Evolutionary conservation across 169 alveolate genomes (phyloP).

Genomic region (Theileria parva): DNA sequence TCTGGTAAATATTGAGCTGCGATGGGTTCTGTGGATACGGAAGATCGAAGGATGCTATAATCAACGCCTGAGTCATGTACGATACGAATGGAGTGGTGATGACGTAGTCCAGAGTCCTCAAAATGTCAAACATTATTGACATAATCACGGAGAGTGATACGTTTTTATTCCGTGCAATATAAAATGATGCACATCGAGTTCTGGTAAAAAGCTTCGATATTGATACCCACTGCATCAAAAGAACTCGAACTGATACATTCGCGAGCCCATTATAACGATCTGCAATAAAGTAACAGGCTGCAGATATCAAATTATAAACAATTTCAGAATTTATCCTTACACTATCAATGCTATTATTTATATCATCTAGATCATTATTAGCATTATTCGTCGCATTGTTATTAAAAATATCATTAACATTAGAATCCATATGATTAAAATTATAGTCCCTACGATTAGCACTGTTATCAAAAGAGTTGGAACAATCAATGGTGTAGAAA

Average conservation of each 20-base stretch:
- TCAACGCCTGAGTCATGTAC: conserved; percentile 54
- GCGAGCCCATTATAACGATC: conserved; percentile 61
- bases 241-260: conserved; percentile 39
- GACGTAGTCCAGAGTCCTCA: conserved; percentile 52
- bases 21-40: conserved; percentile 40
- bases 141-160: conserved; percentile 23
- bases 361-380: neutral
- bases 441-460: neutral
- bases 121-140: conserved; percentile 59
- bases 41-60: conserved; percentile 40
- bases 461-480: neutral
- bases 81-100: conserved; percentile 58
- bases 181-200: conserved; percentile 36
- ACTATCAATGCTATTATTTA: neutral
- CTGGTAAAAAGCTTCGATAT: conserved; percentile 22
- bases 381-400: neutral
- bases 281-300: conserved; percentile 65
- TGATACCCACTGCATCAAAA: conserved; percentile 44
- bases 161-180: conserved; percentile 24
- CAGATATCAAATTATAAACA: conserved; percentile 46
- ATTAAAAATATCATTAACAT: neutral
- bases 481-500: no score
- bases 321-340: conserved; percentile 19
- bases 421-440: neutral
- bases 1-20: conserved; percentile 48